A percentile compares a stretch with the other conserved stretches of the same genome.
These are phyloP conservation scores for Candida ulmi DNA, from an alignment of 805 yeast species.

Conservation along the genomic window DNA sequence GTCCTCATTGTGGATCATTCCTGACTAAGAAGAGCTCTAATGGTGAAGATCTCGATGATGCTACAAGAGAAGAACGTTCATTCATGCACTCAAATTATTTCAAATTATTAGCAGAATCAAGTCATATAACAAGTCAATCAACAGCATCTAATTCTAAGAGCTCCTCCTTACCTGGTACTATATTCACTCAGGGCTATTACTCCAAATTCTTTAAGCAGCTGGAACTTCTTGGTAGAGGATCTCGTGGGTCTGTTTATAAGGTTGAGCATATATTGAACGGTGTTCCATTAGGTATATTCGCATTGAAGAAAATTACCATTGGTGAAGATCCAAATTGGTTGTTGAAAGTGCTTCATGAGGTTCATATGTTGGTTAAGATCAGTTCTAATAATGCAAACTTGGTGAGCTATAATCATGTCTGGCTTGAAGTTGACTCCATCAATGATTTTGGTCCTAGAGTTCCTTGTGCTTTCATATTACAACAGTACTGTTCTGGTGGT, in stretches of 20 bases:
- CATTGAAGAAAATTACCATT: slow-evolving; percentile 78
- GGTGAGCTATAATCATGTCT: slow-evolving; percentile 84
- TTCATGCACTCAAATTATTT: slow-evolving; percentile 15
- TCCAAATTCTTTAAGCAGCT: slow-evolving; percentile 60
- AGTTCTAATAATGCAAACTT: slow-evolving; percentile 52
- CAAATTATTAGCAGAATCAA: slow-evolving; percentile 13
- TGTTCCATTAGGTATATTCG: slow-evolving; percentile 70
- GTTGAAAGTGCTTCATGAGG: slow-evolving; percentile 69
- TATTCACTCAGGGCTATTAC: slow-evolving; percentile 82
- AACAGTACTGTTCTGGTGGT: slow-evolving; percentile 88
- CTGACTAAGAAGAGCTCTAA: neutral
- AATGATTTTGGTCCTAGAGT: slow-evolving; percentile 48
- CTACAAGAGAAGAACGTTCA: neutral
- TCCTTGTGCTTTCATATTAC: slow-evolving; percentile 75
- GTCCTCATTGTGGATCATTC: slow-evolving; percentile 13
- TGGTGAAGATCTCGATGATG: neutral
- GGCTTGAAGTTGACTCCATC: slow-evolving; percentile 67
- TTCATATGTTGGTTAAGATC: slow-evolving; percentile 52
- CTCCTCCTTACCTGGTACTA: slow-evolving; percentile 36
- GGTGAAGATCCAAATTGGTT: slow-evolving; percentile 72
- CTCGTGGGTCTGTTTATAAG: slow-evolving; percentile 78
- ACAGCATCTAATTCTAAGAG: neutral
- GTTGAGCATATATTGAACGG: slow-evolving; percentile 79
- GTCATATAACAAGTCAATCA: slow-evolving; percentile 1
- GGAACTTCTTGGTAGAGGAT: slow-evolving; percentile 69